phyloP scores from a whole-genome alignment of 768 basidiomycete genomes.

The Albatrellus ellisii region DNA sequence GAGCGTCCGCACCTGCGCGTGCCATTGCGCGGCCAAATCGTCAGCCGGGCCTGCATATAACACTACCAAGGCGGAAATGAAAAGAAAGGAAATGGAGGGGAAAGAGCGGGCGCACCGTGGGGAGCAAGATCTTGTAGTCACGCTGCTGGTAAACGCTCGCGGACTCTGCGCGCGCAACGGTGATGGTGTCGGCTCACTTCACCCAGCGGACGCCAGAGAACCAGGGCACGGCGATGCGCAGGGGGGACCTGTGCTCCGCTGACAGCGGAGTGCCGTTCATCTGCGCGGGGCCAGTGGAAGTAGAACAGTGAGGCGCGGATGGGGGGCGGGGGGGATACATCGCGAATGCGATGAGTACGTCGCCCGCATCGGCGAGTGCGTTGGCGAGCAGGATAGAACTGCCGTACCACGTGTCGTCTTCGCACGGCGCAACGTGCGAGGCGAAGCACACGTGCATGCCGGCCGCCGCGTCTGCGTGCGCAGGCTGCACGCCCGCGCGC shows the following conservation, averaged over 20 bases:
- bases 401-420: constrained; percentile 51
- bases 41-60: too few species aligned
- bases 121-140: constrained; percentile 44
- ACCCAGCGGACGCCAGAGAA: constrained; percentile 61
- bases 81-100: background rate
- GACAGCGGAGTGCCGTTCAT: constrained; percentile 52
- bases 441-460: constrained; percentile 44
- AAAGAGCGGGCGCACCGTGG: background rate
- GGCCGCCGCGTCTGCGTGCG: constrained; percentile 16
- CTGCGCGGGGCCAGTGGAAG: constrained; percentile 19
- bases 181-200: constrained; percentile 59
- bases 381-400: constrained; percentile 45
- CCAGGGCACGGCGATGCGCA: constrained; percentile 59
- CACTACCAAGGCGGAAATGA: constrained; percentile 1
- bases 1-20: constrained; percentile 12
- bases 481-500: constrained; percentile 17
- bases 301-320: background rate
- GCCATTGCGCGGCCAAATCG: constrained; percentile 1
- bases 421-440: constrained; percentile 44
- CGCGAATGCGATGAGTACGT: constrained; percentile 51
- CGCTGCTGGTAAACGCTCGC: constrained; percentile 60
- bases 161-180: constrained; percentile 40
- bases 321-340: constrained; percentile 19
- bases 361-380: constrained; percentile 31
- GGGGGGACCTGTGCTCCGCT: constrained; percentile 49